Percentiles rank a stretch among this genome's conserved stretches.
Conservation (phyloP, 192 early-diverging fungal species). For the Linnemannia elongata region DNA sequence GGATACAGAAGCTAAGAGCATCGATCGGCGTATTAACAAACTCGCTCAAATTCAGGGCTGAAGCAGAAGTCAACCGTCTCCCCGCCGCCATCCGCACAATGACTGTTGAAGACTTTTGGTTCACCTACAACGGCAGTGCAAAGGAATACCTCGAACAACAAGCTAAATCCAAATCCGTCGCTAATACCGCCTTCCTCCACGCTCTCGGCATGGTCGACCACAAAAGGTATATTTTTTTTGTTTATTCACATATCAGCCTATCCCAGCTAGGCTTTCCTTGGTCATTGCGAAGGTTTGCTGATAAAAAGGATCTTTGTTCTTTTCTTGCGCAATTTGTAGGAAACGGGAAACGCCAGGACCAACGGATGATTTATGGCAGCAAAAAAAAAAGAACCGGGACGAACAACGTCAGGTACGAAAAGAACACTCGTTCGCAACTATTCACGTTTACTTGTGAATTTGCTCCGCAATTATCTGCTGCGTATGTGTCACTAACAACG, state of each 20-base stretch:
- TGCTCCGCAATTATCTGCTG: neutral
- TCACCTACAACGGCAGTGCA: conserved; percentile 44
- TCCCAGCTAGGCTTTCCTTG: neutral
- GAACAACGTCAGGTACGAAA: neutral
- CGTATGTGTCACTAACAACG: neutral
- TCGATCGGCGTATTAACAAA: conserved; percentile 32
- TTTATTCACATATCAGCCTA: neutral
- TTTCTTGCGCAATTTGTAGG: neutral
- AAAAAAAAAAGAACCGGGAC: conserved; percentile 6
- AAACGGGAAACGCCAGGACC: conserved; percentile 14
- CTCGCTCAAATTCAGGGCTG: conserved; percentile 42
- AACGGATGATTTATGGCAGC: conserved; percentile 11
- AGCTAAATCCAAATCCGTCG: conserved; percentile 13
- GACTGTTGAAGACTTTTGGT: conserved; percentile 51
- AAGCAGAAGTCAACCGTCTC: conserved; percentile 46
- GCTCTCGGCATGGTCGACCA: conserved; percentile 20
- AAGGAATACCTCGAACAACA: conserved; percentile 45
- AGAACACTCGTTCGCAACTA: neutral
- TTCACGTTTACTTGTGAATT: neutral
- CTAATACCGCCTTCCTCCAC: conserved; percentile 33
- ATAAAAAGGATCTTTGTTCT: neutral
- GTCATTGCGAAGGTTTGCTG: neutral
- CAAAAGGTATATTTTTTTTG: conserved; percentile 17
- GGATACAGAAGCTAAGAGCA: conserved; percentile 46
- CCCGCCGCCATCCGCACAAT: conserved; percentile 39